Evolutionary conservation across 192 early-diverging fungal genomes (phyloP).

Genomic region (Coemansia sp.): DNA sequence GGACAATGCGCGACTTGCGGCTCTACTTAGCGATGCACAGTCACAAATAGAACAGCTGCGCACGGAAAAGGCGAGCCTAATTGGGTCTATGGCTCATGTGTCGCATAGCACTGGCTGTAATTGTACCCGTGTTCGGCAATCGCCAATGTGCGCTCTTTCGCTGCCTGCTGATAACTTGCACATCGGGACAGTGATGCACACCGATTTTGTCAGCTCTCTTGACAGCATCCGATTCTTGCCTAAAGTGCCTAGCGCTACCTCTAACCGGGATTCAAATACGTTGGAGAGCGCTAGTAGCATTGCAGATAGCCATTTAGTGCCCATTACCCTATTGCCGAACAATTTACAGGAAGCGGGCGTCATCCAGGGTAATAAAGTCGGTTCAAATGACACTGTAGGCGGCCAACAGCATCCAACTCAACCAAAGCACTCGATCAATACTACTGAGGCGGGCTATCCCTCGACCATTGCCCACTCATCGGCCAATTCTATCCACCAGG

Average conservation of each 20-base stretch:
- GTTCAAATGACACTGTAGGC: background rate
- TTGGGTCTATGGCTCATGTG: background rate
- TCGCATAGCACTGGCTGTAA: background rate
- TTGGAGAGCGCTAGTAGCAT: background rate
- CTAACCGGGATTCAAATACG: background rate
- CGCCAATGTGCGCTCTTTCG: background rate
- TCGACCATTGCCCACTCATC: background rate
- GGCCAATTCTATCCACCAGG: background rate
- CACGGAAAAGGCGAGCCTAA: conserved; percentile 5
- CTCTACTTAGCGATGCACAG: conserved; percentile 24
- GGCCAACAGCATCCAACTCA: background rate
- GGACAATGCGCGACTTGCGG: conserved; percentile 31
- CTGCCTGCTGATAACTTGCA: background rate
- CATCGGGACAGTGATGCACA: background rate
- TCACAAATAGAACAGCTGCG: conserved; percentile 18
- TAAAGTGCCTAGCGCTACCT: background rate
- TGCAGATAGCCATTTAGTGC: background rate
- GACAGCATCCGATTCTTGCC: background rate
- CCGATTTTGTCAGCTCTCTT: background rate
- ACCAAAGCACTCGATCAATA: background rate
- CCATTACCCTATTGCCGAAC: background rate
- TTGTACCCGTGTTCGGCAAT: background rate
- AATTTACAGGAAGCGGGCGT: background rate
- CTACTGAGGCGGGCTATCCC: background rate
- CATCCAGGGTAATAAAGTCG: background rate